phyloP scores from a whole-genome alignment of 108 stramenopile species.

The Licmophora abbreviata region DNA sequence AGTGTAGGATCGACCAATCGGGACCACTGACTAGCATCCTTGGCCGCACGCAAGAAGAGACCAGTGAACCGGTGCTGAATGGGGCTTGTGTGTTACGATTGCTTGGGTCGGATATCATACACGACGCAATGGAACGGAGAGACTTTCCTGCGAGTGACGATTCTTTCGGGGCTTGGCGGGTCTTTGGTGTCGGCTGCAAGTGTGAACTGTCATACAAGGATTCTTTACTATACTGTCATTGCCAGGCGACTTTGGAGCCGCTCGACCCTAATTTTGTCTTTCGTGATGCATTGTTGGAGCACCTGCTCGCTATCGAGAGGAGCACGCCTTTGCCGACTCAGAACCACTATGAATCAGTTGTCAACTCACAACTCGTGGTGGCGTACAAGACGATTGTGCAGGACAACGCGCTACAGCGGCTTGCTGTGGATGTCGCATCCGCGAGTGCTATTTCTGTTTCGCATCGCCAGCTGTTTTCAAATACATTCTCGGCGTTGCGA shows the following conservation, averaged over 20 bases:
- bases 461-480: slow-evolving; percentile 14
- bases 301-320: slow-evolving; percentile 43
- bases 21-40: no score
- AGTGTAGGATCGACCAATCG: no score
- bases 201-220: slow-evolving; percentile 30
- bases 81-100: slow-evolving; percentile 4
- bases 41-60: no score
- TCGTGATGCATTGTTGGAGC: slow-evolving; percentile 53
- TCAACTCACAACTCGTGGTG: no score
- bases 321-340: no score
- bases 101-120: slow-evolving; percentile 5
- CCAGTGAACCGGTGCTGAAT: background rate
- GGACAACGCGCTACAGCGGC: no score
- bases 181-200: slow-evolving; percentile 44
- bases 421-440: no score
- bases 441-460: slow-evolving; percentile 11
- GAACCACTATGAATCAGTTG: no score
- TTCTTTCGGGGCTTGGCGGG: slow-evolving; percentile 25
- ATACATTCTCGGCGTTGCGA: slow-evolving; percentile 48
- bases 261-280: slow-evolving; percentile 53
- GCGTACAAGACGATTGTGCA: no score
- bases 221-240: slow-evolving; percentile 66
- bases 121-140: slow-evolving; percentile 10
- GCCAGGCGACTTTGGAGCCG: slow-evolving; percentile 53
- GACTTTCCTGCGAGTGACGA: slow-evolving; percentile 37